phyloP scores from a whole-genome alignment of 768 basidiomycete species.

The Dentipellis sp. region DNA sequence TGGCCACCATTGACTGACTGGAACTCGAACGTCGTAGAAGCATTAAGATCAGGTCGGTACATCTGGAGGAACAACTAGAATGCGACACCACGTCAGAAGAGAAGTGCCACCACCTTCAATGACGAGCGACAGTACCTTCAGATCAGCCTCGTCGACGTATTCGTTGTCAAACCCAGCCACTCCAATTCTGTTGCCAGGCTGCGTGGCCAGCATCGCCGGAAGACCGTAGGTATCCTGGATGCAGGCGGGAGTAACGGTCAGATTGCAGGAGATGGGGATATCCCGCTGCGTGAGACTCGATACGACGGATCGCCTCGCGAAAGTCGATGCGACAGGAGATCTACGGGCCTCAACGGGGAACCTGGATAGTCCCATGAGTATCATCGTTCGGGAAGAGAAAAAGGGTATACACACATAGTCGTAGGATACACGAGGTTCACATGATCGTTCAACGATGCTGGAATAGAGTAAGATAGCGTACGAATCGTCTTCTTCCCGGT shows the following conservation, averaged over 20 bases:
- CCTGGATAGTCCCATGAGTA: not conserved
- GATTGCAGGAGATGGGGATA: not conserved
- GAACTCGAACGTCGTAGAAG: conserved; percentile 7
- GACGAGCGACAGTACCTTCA: not conserved
- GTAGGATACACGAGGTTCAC: conserved; percentile 14
- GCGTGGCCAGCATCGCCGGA: conserved; percentile 7
- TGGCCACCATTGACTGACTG: conserved; percentile 14
- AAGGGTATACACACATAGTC: not conserved
- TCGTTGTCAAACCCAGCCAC: conserved; percentile 13
- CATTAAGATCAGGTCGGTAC: conserved; percentile 9
- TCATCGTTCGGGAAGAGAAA: not conserved
- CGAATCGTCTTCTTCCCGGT: conserved; percentile 7
- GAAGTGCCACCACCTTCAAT: no score
- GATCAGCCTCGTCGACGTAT: conserved; percentile 13
- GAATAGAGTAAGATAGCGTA: conserved; percentile 15
- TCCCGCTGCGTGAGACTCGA: not conserved
- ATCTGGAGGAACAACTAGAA: conserved; percentile 4
- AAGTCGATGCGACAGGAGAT: not conserved
- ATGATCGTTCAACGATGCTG: conserved; percentile 5
- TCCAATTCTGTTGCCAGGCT: conserved; percentile 9
- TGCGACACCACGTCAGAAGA: not conserved
- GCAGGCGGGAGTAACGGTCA: conserved; percentile 14
- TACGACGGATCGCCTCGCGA: not conserved
- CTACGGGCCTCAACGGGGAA: conserved; percentile 1
- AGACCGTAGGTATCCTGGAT: conserved; percentile 15